Base-by-base conservation (phyloP, 2,329 filamentous ascomycete species). In the Fusarium irregulare region DNA sequence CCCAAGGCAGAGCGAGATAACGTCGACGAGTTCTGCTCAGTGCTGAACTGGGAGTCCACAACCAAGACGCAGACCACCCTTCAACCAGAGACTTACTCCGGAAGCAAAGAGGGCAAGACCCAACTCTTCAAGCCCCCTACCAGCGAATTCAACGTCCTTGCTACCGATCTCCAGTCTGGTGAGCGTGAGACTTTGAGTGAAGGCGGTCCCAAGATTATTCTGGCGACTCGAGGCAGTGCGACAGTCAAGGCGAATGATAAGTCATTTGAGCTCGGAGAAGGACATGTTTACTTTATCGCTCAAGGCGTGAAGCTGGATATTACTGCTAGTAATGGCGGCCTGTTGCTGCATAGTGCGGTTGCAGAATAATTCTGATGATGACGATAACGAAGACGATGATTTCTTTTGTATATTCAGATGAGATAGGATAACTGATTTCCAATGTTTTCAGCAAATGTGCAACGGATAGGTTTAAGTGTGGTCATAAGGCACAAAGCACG, bases 91-190 rank as follows among this genome's bases (percentile, higher is more conserved):
- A 77, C 78, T 49, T 88, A 85, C 59, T 78, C 82, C 0, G 83
- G 85, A 64, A 86, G 88, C 50, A 80, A 81, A 65, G 83, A 85
- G 44, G 89, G 89, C 0, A 89, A 87, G 78, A 92, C 90, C 2
- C 82, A 84, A 51, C 80, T 89, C 3, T 92, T 92, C 74, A 83
- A 82, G 12, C 91, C 91, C 7, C 90, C 90, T 0, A 85, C 93
- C 78, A 89, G 87, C 72, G 92, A 94, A 78, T 94, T 94, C 74
- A 87, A 89, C 71, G 87, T 94, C 80, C 79, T 93, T 13, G 83
- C 85, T 49, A 89, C 86, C 3, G 83, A 84, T 21, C 74, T 94
- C n/a, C 78, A 76, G 5, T 78, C 78, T 0, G 87, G 86, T 1
- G 88, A 92, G 72, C 85, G 79, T 40, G 91, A 94, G 71, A 82